Evolutionary conservation across 768 basidiomycete genomes (phyloP), one percentile per base, ranked within the genome.

Genomic region (Cystofilobasidium ferigula): DNA sequence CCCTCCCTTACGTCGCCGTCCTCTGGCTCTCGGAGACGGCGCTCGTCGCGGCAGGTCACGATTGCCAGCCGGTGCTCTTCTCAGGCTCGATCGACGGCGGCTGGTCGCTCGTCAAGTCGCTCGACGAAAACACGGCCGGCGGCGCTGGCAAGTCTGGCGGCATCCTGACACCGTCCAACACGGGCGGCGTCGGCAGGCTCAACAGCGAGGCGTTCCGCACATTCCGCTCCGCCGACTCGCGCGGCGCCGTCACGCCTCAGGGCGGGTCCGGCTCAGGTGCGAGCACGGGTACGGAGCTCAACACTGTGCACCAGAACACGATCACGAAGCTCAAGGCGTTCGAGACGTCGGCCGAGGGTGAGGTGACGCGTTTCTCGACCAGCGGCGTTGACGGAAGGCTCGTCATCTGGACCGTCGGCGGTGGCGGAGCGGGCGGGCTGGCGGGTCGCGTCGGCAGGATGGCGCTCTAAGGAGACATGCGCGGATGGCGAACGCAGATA

Each of bases 241-340:
- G 92, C 58, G 86, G 90, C 48, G 72, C 78, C 28, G 69, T 72
- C 8, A 69, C 74, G 9, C 26, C 66, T 10, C 63, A 30, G 5
- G 57, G 35, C 34, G 22, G 56, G n/a, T 0, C 59, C 5, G 32
- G 58, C 4, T 73, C 72, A 20, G 69, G 74, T 7, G 70, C 73
- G 14, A 70, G 74, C 22, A 76, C 77, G 4, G 74, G 76, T 6
- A 85, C 87, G 3, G 89, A 93, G 74, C 77, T 94, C 60, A 78
- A 82, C 72, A 98, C 95, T 18, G 82, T 95, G 58, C 95, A 98
- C 74, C 95, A 98, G 81, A 99, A 99, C 79, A 95, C 93, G 42
- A 95, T 99, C 77, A 97, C 91, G n/a, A 86, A 81, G 70, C 81
- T 98, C 45, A 79, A 91, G 64, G 79, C 88, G 32, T 95, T 88